Base-by-base conservation (phyloP, 2,329 filamentous ascomycete species). In the Pyrenophora seminiperda region DNA sequence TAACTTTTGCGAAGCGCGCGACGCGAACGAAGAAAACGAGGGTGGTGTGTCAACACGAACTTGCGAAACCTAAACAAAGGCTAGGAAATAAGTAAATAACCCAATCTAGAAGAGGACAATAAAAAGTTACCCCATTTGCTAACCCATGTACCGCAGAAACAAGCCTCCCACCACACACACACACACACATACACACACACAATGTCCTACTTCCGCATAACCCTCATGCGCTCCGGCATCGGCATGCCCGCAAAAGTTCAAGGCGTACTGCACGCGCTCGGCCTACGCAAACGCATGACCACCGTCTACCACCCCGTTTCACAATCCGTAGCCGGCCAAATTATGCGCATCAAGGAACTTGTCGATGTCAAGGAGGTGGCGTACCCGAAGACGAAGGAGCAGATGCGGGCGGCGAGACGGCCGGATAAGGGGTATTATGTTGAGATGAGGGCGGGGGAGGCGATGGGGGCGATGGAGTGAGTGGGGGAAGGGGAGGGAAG, bases 341-440 rank as follows among this genome's bases (percentile, higher is more conserved):
- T 97, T 68, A 88, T 97, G 81, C 88, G 88, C 75, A 91, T 97
- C 64, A 97, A 97, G 79, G 92, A 97, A 77, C 79, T 97, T 56
- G 90, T 97, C 37, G 81, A 84, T 45, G 91, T 96, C 29, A 79
- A 85, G 61, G 91, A 96, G 76, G 90, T 95, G 36, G 84, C 86
- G 27, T 72, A 76, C 54, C 73, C 81, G 24, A 71, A 90, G 75
- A 86, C 80, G 6, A 83, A 84, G 68, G 74, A 76, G 47, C 83
- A 96, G 77, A 81, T 96, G 67, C 85, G 85, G 76, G 83, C 81
- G 42, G 79, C 83, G 75, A 78, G 92, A 73, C 85, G 81, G 73
- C 91, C 91, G 3, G 89, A 93, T 54, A 78, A 81, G 1, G 92
- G 92, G 1, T 97, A 91, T 67, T 93, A 86, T 64, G 70, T 96